Evolutionary conservation across 1,284 basidiomycete genomes (phyloP).

Genomic region (Leccinum pallidistipes): DNA sequence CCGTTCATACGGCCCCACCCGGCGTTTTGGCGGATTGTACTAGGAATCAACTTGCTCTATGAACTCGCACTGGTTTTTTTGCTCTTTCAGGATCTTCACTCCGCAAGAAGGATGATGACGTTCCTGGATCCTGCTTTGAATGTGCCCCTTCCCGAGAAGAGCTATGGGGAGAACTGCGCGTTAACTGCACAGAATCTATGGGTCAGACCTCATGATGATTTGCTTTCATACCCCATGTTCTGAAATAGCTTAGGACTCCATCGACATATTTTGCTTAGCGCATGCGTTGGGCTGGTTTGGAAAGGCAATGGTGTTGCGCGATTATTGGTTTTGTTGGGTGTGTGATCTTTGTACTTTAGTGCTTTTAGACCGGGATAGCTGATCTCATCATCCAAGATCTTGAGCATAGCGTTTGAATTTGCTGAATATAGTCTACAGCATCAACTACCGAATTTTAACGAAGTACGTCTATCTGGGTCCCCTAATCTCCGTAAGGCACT

Average conservation of each 20-base stretch:
- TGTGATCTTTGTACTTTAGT: conserved; percentile 18
- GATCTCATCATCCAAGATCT: conserved; percentile 50
- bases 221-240: conserved; percentile 7
- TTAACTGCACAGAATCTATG: conserved; percentile 64
- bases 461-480: conserved; percentile 47
- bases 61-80: conserved; percentile 79
- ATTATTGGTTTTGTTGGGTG: conserved; percentile 91
- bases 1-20: conserved; percentile 76
- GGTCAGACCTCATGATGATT: conserved; percentile 44
- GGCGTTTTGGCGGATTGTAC: conserved; percentile 72
- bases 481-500: conserved; percentile 21
- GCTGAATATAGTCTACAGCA: conserved; percentile 84
- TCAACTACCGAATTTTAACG: conserved; percentile 80
- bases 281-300: conserved; percentile 86
- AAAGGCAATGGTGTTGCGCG: conserved; percentile 80
- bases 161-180: conserved; percentile 76
- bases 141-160: conserved; percentile 76
- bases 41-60: conserved; percentile 80
- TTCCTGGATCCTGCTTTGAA: conserved; percentile 71
- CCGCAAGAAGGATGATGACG: conserved; percentile 77
- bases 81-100: conserved; percentile 77
- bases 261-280: conserved; percentile 83
- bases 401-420: conserved; percentile 82
- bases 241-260: conserved; percentile 53
- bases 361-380: conserved; percentile 3